phyloP scores from a whole-genome alignment of 345 rosid species.

The Populus alba region DNA sequence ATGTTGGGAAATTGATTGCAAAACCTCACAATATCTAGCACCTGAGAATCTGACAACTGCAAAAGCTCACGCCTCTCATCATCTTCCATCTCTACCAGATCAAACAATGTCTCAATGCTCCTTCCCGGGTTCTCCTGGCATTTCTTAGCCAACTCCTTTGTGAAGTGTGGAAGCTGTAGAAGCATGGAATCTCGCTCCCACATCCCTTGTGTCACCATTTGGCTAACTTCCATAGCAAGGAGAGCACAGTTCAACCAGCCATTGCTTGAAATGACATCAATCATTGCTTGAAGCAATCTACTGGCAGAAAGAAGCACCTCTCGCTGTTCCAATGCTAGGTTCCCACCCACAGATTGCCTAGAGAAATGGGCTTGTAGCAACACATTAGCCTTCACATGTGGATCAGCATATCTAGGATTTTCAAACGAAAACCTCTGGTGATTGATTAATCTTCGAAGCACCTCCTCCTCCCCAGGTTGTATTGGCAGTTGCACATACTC shows the following conservation, averaged over 20 bases:
- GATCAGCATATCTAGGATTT: constrained; percentile 66
- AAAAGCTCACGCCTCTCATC: constrained; percentile 73
- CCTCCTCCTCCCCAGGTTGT: constrained; percentile 88
- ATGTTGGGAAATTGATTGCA: constrained; percentile 89
- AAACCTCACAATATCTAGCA: constrained; percentile 76
- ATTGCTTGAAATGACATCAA: constrained; percentile 82
- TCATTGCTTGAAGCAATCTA: constrained; percentile 85
- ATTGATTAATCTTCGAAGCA: constrained; percentile 65
- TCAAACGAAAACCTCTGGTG: constrained; percentile 93
- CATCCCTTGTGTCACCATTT: constrained; percentile 95
- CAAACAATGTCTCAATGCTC: constrained; percentile 73
- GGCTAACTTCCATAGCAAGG: constrained; percentile 87
- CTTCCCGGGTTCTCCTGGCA: constrained; percentile 82
- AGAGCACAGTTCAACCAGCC: constrained; percentile 93
- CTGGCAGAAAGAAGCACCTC: constrained; percentile 72
- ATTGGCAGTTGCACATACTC: constrained; percentile 78
- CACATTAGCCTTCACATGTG: constrained; percentile 85
- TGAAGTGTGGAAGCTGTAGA: constrained; percentile 87
- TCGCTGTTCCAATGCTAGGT: constrained; percentile 70
- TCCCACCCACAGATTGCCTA: constrained; percentile 70
- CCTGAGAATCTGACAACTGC: constrained; percentile 59
- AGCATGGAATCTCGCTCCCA: constrained; percentile 97
- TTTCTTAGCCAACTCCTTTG: constrained; percentile 71
- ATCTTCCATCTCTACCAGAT: constrained; percentile 90
- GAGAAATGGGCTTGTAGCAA: constrained; percentile 95